Conservation (phyloP, 2,329 filamentous ascomycete species). For the Aureobasidium sp. region DNA sequence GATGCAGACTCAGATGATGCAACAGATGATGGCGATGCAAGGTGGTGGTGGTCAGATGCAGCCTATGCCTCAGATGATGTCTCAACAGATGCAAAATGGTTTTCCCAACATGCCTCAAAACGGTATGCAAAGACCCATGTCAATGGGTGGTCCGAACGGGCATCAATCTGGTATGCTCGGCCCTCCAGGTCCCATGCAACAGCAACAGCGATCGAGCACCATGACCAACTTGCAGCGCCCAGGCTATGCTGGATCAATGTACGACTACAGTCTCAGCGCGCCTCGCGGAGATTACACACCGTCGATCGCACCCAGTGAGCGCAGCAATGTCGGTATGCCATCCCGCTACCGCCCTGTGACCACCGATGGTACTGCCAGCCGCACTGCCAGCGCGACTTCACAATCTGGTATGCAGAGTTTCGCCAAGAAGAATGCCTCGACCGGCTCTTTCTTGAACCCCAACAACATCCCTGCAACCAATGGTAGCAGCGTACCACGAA, state of each 20-base stretch:
- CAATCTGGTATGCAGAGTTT: slow-evolving; percentile 7
- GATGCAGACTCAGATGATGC: slow-evolving; percentile 44
- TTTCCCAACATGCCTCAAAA: slow-evolving; percentile 17
- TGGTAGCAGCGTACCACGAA: slow-evolving; percentile 26
- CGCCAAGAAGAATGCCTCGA: slow-evolving; percentile 20
- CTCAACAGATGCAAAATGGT: slow-evolving; percentile 19
- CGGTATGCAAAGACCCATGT: slow-evolving; percentile 40
- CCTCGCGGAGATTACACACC: slow-evolving; percentile 73
- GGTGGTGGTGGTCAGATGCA: slow-evolving; percentile 32
- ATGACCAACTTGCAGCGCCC: slow-evolving; percentile 27
- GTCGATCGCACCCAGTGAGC: slow-evolving; percentile 95
- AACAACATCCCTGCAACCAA: slow-evolving; percentile 28
- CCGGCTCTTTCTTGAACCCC: slow-evolving; percentile 33
- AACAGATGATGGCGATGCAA: slow-evolving; percentile 43
- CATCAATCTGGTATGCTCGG: slow-evolving; percentile 80
- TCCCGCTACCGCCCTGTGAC: slow-evolving; percentile 92
- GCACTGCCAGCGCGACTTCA: slow-evolving; percentile 46
- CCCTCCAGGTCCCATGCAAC: slow-evolving; percentile 33
- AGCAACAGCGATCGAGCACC: slow-evolving; percentile 36
- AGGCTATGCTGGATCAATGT: slow-evolving; percentile 40
- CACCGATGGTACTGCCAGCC: slow-evolving; percentile 22
- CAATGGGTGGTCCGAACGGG: slow-evolving; percentile 36
- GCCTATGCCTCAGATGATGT: slow-evolving; percentile 26
- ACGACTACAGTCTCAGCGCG: slow-evolving; percentile 42
- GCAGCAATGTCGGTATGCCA: slow-evolving; percentile 92